Conservation (phyloP, 257 asterid species). For the Przewalskia tangutica region DNA sequence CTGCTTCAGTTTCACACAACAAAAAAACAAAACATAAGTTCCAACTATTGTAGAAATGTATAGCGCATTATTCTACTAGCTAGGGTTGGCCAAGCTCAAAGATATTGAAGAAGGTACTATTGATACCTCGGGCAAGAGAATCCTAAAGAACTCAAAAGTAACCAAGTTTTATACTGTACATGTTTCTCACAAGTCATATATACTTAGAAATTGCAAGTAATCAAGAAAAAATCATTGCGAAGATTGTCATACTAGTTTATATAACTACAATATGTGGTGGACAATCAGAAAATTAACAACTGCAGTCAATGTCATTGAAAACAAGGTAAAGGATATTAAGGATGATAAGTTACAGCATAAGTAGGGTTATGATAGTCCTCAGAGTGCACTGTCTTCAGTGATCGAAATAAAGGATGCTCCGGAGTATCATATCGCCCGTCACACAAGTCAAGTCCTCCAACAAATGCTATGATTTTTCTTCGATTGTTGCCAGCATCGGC, state of each 20-base stretch:
- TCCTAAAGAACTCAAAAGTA: not conserved
- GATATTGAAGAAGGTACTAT: not conserved
- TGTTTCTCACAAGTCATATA: not conserved
- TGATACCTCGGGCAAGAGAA: not conserved
- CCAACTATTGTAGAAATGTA: not conserved
- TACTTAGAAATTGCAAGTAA: not conserved
- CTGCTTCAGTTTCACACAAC: not conserved
- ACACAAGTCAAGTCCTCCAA: conserved; percentile 94
- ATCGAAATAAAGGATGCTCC: conserved; percentile 62
- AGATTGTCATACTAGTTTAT: not conserved
- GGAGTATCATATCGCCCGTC: conserved; percentile 95
- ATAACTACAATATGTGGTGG: not conserved
- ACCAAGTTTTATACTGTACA: not conserved
- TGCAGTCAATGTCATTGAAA: not conserved
- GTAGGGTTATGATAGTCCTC: conserved; percentile 97
- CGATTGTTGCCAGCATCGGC: conserved; percentile 84
- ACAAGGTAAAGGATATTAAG: not conserved
- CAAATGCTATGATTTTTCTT: conserved; percentile 72
- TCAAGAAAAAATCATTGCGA: not conserved
- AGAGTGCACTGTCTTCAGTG: conserved; percentile 56
- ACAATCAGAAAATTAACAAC: not conserved
- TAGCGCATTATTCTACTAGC: not conserved
- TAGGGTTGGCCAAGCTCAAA: conserved; percentile 1
- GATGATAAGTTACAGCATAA: conserved; percentile 42
- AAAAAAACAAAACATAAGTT: not conserved